Evolutionary conservation across 352 stramenopile species (phyloP).

Genomic region (Plasmopara muralis): DNA sequence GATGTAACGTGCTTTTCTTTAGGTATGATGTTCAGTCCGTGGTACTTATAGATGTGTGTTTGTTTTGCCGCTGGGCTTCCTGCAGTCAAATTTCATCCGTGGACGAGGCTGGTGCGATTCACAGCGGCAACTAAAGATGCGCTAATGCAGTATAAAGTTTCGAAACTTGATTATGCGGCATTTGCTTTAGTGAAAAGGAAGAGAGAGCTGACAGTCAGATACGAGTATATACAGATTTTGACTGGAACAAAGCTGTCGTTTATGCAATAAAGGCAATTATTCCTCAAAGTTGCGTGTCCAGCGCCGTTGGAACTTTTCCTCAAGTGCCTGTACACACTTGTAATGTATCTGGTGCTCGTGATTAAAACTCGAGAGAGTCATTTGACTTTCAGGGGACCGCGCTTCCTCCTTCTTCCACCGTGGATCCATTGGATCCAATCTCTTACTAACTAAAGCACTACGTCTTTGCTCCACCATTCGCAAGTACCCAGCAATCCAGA

Average conservation of each 20-base stretch:
- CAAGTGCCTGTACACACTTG: slow-evolving; percentile 74
- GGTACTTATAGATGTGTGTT: background rate
- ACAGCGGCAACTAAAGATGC: slow-evolving; percentile 62
- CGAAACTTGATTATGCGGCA: background rate
- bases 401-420: slow-evolving; percentile 62
- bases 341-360: slow-evolving; percentile 76
- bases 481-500: slow-evolving; percentile 78
- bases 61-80: slow-evolving; percentile 5
- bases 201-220: no score
- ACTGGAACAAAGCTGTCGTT: no score
- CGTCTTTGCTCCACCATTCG: slow-evolving; percentile 49
- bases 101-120: slow-evolving; percentile 73
- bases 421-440: slow-evolving; percentile 57
- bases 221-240: no score
- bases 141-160: background rate
- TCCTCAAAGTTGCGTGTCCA: slow-evolving; percentile 71
- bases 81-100: slow-evolving; percentile 86
- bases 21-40: background rate
- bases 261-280: slow-evolving; percentile 1
- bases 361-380: slow-evolving; percentile 79
- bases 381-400: slow-evolving; percentile 29
- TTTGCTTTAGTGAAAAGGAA: no score
- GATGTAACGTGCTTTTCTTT: slow-evolving; percentile 60
- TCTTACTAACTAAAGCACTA: slow-evolving; percentile 73
- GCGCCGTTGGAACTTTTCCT: slow-evolving; percentile 46